Conservation (phyloP, 2,329 filamentous ascomycete genomes). For the Phialophora tarda region DNA sequence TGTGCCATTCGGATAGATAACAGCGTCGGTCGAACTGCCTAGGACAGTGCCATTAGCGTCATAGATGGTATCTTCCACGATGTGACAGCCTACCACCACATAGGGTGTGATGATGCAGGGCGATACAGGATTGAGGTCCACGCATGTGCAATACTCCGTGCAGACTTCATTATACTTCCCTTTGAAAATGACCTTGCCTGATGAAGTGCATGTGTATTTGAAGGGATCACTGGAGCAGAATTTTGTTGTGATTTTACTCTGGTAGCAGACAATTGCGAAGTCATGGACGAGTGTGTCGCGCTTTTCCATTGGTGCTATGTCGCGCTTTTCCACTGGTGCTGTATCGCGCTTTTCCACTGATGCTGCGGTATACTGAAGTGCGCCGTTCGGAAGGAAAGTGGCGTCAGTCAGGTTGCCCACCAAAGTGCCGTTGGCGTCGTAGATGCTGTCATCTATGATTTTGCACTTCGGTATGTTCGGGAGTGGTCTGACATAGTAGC, state of each 20-base stretch:
- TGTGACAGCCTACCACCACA: not conserved
- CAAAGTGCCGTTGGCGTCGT: slow-evolving; percentile 7
- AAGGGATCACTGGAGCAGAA: not conserved
- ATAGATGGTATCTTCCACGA: not conserved
- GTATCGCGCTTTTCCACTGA: not conserved
- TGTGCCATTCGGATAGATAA: slow-evolving; percentile 11
- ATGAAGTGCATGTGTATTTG: not conserved
- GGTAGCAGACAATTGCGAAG: not conserved
- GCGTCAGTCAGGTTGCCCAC: slow-evolving; percentile 17
- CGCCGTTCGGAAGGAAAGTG: slow-evolving; percentile 17
- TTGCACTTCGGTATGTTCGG: not conserved
- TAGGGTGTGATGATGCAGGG: not conserved
- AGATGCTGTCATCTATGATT: slow-evolving; percentile 2
- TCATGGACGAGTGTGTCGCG: not conserved
- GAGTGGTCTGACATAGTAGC: not conserved
- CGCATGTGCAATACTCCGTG: slow-evolving; percentile 8
- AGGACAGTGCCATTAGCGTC: slow-evolving; percentile 10
- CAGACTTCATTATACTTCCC: not conserved
- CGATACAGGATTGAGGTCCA: slow-evolving; percentile 5
- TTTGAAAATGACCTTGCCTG: not conserved
- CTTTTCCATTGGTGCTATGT: too few relatives aligned
- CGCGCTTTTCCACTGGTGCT: not conserved
- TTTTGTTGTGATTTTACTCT: not conserved
- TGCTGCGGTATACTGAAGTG: slow-evolving; percentile 12
- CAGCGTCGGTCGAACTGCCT: slow-evolving; percentile 4